Evolutionary conservation across 306 rosid species (phyloP).

Genomic region (Trifolium pratense): DNA sequence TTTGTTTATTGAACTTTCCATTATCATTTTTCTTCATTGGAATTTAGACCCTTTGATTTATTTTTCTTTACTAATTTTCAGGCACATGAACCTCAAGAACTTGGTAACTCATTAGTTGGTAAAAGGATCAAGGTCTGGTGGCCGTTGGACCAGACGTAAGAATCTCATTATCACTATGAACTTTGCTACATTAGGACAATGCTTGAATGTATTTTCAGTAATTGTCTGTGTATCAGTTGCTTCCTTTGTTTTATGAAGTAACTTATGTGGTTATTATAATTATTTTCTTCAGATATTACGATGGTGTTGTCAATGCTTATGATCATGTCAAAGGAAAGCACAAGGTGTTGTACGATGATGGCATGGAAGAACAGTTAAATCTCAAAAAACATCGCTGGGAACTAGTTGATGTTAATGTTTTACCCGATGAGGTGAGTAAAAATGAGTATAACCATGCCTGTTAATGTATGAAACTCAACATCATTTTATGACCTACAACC

Average conservation of each 20-base stretch:
- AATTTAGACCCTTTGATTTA: neutral
- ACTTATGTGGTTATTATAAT: neutral
- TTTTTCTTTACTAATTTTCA: neutral
- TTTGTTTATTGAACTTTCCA: neutral
- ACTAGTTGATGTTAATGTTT: conserved; percentile 40
- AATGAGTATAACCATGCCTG: no score
- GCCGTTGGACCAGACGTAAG: conserved; percentile 79
- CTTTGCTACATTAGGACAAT: conserved; percentile 14
- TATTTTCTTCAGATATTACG: conserved; percentile 69
- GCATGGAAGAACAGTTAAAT: conserved; percentile 64
- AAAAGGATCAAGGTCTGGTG: conserved; percentile 76
- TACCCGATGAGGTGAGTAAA: conserved; percentile 49
- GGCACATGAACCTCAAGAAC: conserved; percentile 45
- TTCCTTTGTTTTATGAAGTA: conserved; percentile 5
- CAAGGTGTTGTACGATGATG: conserved; percentile 71
- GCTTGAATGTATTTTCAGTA: conserved; percentile 4
- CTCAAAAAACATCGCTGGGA: conserved; percentile 65
- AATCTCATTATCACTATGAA: conserved; percentile 31
- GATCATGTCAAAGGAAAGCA: conserved; percentile 62
- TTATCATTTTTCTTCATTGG: neutral
- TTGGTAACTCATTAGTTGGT: conserved; percentile 58
- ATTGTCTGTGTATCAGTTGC: conserved; percentile 14
- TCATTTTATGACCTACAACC: neutral
- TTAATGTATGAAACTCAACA: no score
- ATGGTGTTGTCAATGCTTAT: conserved; percentile 62